These are phyloP conservation scores for Citrullus amarus DNA, from an alignment of 306 rosid genomes.

Conservation along the genomic window DNA sequence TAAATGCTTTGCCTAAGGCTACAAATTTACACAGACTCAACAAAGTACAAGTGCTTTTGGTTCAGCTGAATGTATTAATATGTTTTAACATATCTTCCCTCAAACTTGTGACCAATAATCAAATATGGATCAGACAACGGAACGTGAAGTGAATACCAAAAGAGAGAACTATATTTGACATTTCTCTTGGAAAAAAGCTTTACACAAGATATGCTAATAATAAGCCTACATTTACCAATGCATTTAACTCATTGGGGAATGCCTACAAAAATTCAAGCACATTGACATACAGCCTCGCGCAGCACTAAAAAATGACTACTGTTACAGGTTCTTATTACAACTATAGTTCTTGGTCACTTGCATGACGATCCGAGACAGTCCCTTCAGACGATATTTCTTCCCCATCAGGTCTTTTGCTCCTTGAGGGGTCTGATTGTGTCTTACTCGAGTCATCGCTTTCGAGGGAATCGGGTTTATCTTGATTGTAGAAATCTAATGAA, in stretches of 20 bases:
- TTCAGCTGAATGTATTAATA: background rate
- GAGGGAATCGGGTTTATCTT: slow-evolving; percentile 1
- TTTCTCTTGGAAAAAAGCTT: slow-evolving; percentile 48
- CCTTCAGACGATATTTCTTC: slow-evolving; percentile 83
- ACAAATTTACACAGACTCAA: background rate
- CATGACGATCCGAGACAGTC: slow-evolving; percentile 75
- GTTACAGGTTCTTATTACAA: slow-evolving; percentile 22
- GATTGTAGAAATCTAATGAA: slow-evolving; percentile 13
- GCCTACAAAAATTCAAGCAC: slow-evolving; percentile 91
- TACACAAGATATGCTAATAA: slow-evolving; percentile 42
- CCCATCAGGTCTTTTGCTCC: slow-evolving; percentile 37
- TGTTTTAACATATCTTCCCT: background rate
- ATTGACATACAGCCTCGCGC: slow-evolving; percentile 40
- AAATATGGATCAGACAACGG: background rate
- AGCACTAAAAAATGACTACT: slow-evolving; percentile 48
- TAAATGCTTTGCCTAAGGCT: background rate
- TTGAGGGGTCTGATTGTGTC: slow-evolving; percentile 72
- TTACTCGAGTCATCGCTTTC: slow-evolving; percentile 80
- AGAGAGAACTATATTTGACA: slow-evolving; percentile 68
- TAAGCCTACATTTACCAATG: slow-evolving; percentile 44
- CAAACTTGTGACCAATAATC: background rate
- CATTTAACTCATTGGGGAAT: slow-evolving; percentile 33
- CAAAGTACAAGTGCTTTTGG: background rate
- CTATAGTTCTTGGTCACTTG: slow-evolving; percentile 58
- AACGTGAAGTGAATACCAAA: background rate